These are phyloP conservation scores for Akanthomyces uredinophilus DNA, from an alignment of 2,329 filamentous ascomycete genomes.

Conservation along the genomic window DNA sequence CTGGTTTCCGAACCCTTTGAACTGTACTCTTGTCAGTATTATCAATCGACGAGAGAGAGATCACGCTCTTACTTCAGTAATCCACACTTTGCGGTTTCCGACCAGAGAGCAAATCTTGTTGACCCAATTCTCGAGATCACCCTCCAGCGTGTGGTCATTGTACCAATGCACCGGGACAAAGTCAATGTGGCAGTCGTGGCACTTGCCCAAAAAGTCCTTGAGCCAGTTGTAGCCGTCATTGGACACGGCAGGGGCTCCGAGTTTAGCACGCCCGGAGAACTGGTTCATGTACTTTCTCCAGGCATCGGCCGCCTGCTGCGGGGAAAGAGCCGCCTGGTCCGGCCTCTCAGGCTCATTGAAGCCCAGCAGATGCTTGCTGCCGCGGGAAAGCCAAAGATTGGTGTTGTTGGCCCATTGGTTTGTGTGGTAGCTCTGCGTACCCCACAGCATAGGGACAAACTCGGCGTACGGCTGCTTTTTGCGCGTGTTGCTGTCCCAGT, in stretches of 20 bases:
- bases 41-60: neutral
- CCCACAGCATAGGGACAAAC: conserved; percentile 23
- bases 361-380: conserved; percentile 20
- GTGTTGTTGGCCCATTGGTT: conserved; percentile 17
- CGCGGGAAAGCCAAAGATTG: conserved; percentile 14
- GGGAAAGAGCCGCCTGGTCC: conserved; percentile 22
- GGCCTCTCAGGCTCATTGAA: conserved; percentile 24
- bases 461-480: conserved; percentile 19
- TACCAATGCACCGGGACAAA: conserved; percentile 45
- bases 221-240: conserved; percentile 41
- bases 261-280: conserved; percentile 36
- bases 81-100: conserved; percentile 35
- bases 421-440: conserved; percentile 17
- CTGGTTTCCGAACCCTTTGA: conserved; percentile 30
- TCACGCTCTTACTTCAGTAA: conserved; percentile 34
- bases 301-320: conserved; percentile 31
- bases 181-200: conserved; percentile 39
- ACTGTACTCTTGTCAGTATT: neutral
- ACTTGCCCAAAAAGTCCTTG: conserved; percentile 35
- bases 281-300: conserved; percentile 40
- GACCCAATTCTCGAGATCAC: conserved; percentile 39
- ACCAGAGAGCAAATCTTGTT: conserved; percentile 30
- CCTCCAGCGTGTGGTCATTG: conserved; percentile 29
- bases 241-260: conserved; percentile 44
- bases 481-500: conserved; percentile 22